Conservation (phyloP, 305 asterid species). For the Salvia sclarea region DNA sequence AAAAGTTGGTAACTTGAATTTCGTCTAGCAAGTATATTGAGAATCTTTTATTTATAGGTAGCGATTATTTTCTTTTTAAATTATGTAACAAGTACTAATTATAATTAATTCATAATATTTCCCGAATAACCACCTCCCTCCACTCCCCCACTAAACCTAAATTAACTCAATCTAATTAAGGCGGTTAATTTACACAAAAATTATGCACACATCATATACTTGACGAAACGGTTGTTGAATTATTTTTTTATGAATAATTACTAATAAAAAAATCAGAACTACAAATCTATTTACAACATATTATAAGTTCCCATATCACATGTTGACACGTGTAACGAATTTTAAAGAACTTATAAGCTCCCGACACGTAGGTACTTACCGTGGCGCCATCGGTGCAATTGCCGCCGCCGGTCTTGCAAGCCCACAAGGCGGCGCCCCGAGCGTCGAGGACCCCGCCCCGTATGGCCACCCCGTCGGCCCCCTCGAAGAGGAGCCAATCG, state of each 20-base stretch:
- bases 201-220: too few relatives aligned
- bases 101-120: not conserved
- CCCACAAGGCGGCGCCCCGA: constrained; percentile 58
- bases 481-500: constrained; percentile 48
- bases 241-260: too few relatives aligned
- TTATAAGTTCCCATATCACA: not conserved
- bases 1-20: too few relatives aligned
- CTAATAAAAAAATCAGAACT: too few relatives aligned
- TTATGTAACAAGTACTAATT: too few relatives aligned
- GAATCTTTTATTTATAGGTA: too few relatives aligned
- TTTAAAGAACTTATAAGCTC: not conserved
- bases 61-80: too few relatives aligned
- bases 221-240: too few relatives aligned
- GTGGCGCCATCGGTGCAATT: constrained; percentile 53
- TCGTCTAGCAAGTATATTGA: too few relatives aligned
- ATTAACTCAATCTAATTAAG: constrained; percentile 15
- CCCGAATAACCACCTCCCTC: constrained; percentile 22
- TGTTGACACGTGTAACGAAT: not conserved
- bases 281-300: not conserved
- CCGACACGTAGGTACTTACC: constrained; percentile 31
- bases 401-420: constrained; percentile 47
- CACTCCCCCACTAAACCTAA: constrained; percentile 34
- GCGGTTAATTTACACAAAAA: constrained; percentile 20
- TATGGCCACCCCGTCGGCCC: constrained; percentile 42
- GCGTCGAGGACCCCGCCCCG: constrained; percentile 59